Conservation (phyloP, 2,329 filamentous ascomycete species). For the Chrysoporthe puriensis region DNA sequence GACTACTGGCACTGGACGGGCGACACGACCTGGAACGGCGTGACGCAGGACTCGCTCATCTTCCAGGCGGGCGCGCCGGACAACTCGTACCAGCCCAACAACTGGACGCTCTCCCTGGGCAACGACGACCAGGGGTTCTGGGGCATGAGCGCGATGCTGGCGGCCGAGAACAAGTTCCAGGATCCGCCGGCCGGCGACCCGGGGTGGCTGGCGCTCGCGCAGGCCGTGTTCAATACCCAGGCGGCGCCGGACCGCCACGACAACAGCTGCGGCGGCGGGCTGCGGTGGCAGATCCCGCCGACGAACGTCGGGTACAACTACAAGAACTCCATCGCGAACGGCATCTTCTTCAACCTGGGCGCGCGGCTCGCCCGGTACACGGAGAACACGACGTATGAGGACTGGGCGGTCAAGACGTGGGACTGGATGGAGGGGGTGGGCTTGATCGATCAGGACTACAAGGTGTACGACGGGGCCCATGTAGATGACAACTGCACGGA, state of each 20-base stretch:
- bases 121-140: conserved; percentile 72
- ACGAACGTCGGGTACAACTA: conserved; percentile 67
- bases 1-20: conserved; percentile 69
- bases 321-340: conserved; percentile 54
- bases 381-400: conserved; percentile 53
- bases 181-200: conserved; percentile 54
- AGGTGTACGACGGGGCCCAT: conserved; percentile 63
- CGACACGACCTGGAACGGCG: conserved; percentile 59
- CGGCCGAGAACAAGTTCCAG: conserved; percentile 59
- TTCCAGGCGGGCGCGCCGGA: conserved; percentile 36
- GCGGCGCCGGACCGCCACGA: conserved; percentile 62
- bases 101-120: conserved; percentile 39
- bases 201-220: conserved; percentile 56
- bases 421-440: conserved; percentile 52
- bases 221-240: conserved; percentile 63
- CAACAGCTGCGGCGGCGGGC: conserved; percentile 58
- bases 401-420: conserved; percentile 56
- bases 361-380: conserved; percentile 64
- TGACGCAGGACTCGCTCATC: conserved; percentile 34
- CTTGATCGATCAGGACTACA: conserved; percentile 56
- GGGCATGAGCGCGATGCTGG: conserved; percentile 61
- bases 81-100: conserved; percentile 36
- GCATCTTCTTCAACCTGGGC: conserved; percentile 47
- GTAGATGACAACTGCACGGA: conserved; percentile 56
- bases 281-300: conserved; percentile 66